Base-by-base conservation (phyloP, 164 flowering plant genomes). In the Buxus sempervirens region DNA sequence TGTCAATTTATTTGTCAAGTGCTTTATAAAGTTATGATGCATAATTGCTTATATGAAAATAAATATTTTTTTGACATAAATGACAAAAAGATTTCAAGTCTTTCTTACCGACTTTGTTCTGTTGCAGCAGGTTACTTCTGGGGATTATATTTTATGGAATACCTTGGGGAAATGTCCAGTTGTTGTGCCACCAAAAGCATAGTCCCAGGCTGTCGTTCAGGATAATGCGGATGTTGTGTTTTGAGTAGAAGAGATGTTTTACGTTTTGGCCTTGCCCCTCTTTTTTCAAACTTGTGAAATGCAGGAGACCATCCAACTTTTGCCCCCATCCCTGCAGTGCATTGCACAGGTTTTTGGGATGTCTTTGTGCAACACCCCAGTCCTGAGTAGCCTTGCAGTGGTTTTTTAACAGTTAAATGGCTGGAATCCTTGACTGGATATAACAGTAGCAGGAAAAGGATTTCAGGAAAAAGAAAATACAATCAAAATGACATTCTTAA, bases 111-210 rank as follows among this genome's bases (percentile, higher is more conserved):
- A 15, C 26, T 7, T 61, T 63, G 6, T 51, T 60, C 54, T 63
- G 10, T 45, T 64, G 28, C 22, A 23, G 68, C 82, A 93, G 98
- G 96, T 83, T 55, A 55, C 81, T 22, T 84, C 96, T 41, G 98
- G 99, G 72, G 98, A 91, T 60, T 91, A 96, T 75, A 91, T 96
- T 54, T 77, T 96, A 84, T 96, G 99, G 98, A 96, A 90, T 72
- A 96, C 99, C n/a, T 78, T 96, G 68, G 98, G 98, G 20, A 90
- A 80, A 78, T 93, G 96, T 73, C 98, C 99, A 14, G 80, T 77
- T 67, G 97, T 81, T 68, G 96, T 86, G 19, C 60, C 79, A 16
- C 51, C 79, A 57, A 75, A 74, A 75, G 71, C 19, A 23, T 72
- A 66, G 19, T n/a, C n/a, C n/a, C 57, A 57, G 48, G 16, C 48